phyloP scores from a whole-genome alignment of 2,329 filamentous ascomycete genomes.

The Thyridium curvatum region DNA sequence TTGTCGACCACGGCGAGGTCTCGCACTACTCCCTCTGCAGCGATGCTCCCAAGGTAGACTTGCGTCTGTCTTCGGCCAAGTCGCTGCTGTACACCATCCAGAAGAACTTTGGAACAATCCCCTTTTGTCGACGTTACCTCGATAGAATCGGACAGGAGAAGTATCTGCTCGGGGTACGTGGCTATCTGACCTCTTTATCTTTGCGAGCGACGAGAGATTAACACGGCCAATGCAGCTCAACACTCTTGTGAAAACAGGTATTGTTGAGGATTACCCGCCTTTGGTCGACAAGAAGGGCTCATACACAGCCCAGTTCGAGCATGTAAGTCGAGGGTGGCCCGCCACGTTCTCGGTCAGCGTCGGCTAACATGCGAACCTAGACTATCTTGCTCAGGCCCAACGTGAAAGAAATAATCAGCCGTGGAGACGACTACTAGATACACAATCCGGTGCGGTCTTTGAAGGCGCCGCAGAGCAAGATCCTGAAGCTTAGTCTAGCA shows the following conservation, averaged over 20 bases:
- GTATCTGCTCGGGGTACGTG: conserved; percentile 62
- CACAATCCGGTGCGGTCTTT: too few relatives aligned
- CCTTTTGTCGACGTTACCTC: conserved; percentile 67
- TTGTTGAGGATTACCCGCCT: conserved; percentile 69
- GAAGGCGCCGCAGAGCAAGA: too few relatives aligned
- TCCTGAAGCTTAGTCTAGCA: too few relatives aligned
- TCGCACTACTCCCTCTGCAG: conserved; percentile 65
- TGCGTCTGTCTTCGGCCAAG: conserved; percentile 62
- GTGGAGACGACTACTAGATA: conserved; percentile 58
- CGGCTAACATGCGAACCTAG: conserved; percentile 20
- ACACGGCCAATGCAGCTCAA: conserved; percentile 46
- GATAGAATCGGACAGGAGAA: conserved; percentile 71
- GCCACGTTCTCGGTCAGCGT: background rate
- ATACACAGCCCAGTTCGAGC: conserved; percentile 72
- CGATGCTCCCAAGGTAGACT: conserved; percentile 58
- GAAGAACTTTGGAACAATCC: conserved; percentile 71
- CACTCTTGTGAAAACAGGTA: conserved; percentile 61
- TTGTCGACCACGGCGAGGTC: conserved; percentile 68
- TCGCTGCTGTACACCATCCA: conserved; percentile 66
- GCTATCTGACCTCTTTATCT: background rate
- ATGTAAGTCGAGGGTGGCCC: conserved; percentile 44
- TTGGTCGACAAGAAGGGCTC: conserved; percentile 69
- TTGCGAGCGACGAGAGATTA: conserved; percentile 17
- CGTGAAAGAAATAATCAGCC: conserved; percentile 63
- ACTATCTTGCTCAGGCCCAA: conserved; percentile 55